phyloP scores from a whole-genome alignment of 2,329 filamentous ascomycete species.

The Fusarium solani-melongenae region DNA sequence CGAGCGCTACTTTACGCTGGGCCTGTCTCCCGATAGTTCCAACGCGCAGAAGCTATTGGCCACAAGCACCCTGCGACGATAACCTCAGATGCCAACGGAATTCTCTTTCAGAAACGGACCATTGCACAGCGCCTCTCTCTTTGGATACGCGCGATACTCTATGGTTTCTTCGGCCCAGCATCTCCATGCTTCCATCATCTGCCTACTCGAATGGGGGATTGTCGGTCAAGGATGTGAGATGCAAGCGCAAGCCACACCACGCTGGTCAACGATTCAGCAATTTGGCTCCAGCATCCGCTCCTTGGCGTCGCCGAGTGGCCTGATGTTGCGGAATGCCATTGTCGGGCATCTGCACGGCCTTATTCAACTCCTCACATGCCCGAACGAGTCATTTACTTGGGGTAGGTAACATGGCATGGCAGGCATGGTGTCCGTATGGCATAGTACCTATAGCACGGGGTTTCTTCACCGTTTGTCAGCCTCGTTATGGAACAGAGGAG shows the following conservation, averaged over 20 bases:
- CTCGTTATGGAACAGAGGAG: slow-evolving; percentile 5
- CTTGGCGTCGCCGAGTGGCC: slow-evolving; percentile 35
- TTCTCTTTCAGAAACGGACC: not conserved
- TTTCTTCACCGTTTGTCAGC: slow-evolving; percentile 24
- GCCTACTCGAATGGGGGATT: slow-evolving; percentile 17
- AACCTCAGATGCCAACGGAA: slow-evolving; percentile 4
- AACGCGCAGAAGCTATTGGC: not conserved
- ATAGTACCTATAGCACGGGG: not conserved
- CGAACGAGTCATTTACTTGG: slow-evolving; percentile 24
- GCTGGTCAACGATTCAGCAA: slow-evolving; percentile 29
- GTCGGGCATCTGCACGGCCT: slow-evolving; percentile 22
- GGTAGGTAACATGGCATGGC: not conserved
- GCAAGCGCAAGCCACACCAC: slow-evolving; percentile 37
- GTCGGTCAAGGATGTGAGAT: slow-evolving; percentile 36
- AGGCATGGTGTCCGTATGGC: not conserved
- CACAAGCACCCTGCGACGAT: not conserved
- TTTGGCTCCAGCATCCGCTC: slow-evolving; percentile 16
- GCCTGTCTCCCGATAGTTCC: not conserved
- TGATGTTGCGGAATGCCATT: slow-evolving; percentile 37
- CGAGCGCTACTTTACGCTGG: not conserved
- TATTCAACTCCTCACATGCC: slow-evolving; percentile 26
- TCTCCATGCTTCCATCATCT: slow-evolving; percentile 8
- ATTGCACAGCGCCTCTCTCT: not conserved
- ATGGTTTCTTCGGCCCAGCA: not conserved
- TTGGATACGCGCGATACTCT: not conserved